These are phyloP conservation scores for Carnegiea gigantea DNA, from an alignment of 179 eudicot genomes.

Conservation along the genomic window DNA sequence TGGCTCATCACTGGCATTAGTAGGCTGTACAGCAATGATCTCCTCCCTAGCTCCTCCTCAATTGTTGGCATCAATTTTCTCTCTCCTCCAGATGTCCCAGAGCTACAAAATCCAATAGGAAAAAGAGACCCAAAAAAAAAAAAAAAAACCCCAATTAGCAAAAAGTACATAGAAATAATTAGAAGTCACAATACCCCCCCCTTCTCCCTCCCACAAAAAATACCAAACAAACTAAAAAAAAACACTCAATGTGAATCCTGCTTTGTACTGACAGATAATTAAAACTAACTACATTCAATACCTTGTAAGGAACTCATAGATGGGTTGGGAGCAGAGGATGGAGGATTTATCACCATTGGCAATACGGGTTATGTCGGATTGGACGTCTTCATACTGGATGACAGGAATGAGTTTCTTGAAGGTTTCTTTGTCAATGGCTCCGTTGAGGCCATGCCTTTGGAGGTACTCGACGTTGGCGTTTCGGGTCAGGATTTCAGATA, in stretches of 20 bases:
- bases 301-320: slow-evolving; percentile 81
- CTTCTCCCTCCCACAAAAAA: no score
- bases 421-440: slow-evolving; percentile 45
- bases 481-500: slow-evolving; percentile 54
- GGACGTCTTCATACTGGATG: slow-evolving; percentile 60
- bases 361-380: slow-evolving; percentile 57
- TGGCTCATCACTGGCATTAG: slow-evolving; percentile 80
- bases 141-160: not conserved
- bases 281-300: not conserved
- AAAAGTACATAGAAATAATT: not conserved
- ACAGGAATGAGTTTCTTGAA: slow-evolving; percentile 65
- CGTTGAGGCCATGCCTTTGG: slow-evolving; percentile 49
- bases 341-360: slow-evolving; percentile 68
- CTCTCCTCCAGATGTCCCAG: slow-evolving; percentile 81
- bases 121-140: not conserved
- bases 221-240: not conserved
- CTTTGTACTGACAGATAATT: not conserved
- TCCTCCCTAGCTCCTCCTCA: slow-evolving; percentile 62
- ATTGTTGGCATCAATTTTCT: slow-evolving; percentile 79
- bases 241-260: not conserved
- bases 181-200: not conserved
- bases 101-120: slow-evolving; percentile 29
- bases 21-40: slow-evolving; percentile 58
- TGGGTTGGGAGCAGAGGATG: slow-evolving; percentile 66
- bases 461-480: slow-evolving; percentile 63